Percentiles rank a stretch among this genome's conserved stretches.
phyloP scores from a whole-genome alignment of 805 yeast species.

The Cyberlindnera euphorbiiphila region DNA sequence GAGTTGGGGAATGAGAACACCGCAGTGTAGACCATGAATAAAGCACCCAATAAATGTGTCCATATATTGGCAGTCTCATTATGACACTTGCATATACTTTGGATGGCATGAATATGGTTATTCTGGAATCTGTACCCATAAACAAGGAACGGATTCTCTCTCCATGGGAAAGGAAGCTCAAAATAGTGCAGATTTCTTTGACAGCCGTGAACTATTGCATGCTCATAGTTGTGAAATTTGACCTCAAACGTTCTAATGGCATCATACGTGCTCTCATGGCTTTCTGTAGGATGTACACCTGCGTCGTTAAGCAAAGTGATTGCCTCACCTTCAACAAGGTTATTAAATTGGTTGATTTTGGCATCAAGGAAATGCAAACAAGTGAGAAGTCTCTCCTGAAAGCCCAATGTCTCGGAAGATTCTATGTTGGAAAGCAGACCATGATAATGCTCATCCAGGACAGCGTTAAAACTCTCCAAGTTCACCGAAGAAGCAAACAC shows the following conservation, averaged over 20 bases:
- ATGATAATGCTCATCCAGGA: slow-evolving; percentile 28
- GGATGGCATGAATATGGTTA: slow-evolving; percentile 54
- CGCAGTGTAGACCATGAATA: slow-evolving; percentile 52
- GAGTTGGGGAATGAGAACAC: slow-evolving; percentile 62
- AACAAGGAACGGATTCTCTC: slow-evolving; percentile 83
- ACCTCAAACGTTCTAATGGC: slow-evolving; percentile 28
- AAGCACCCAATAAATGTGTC: slow-evolving; percentile 79
- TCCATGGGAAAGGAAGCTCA: slow-evolving; percentile 89
- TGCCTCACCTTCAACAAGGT: slow-evolving; percentile 28
- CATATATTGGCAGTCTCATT: slow-evolving; percentile 92
- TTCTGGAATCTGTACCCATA: slow-evolving; percentile 82
- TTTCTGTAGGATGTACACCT: neutral
- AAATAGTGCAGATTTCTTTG: slow-evolving; percentile 64
- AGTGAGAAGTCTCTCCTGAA: slow-evolving; percentile 32
- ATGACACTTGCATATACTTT: slow-evolving; percentile 61
- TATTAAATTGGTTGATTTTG: slow-evolving; percentile 37
- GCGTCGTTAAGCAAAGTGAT: slow-evolving; percentile 17
- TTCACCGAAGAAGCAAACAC: slow-evolving; percentile 22
- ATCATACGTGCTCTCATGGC: slow-evolving; percentile 20
- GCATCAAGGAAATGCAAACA: slow-evolving; percentile 38
- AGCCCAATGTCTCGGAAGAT: slow-evolving; percentile 21
- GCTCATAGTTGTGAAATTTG: slow-evolving; percentile 43
- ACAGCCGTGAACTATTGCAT: slow-evolving; percentile 41
- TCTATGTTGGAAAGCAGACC: slow-evolving; percentile 23
- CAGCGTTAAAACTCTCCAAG: slow-evolving; percentile 22